phyloP scores from a whole-genome alignment of 352 stramenopile genomes.

The Pythium myriotylum region DNA sequence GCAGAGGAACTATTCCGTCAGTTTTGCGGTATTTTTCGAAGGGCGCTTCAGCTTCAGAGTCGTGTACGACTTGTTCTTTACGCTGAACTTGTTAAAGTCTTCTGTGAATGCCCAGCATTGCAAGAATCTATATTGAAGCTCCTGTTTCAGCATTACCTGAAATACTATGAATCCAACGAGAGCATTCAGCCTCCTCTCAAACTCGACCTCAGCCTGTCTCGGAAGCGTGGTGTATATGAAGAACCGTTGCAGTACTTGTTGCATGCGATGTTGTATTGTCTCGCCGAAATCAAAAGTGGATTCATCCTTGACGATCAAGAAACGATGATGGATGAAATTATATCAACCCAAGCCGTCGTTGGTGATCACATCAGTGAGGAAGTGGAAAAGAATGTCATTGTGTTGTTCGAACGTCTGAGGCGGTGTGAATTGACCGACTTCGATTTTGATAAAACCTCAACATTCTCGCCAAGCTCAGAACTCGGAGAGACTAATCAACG shows the following conservation, averaged over 20 bases:
- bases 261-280: conserved; percentile 41
- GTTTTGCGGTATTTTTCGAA: conserved; percentile 58
- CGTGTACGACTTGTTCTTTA: conserved; percentile 51
- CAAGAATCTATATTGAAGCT: conserved; percentile 46
- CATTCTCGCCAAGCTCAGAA: conserved; percentile 32
- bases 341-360: conserved; percentile 38
- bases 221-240: conserved; percentile 38
- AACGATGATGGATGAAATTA: conserved; percentile 42
- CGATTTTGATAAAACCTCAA: conserved; percentile 50
- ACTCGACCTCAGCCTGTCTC: conserved; percentile 39
- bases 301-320: conserved; percentile 28
- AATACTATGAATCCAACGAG: conserved; percentile 55
- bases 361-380: conserved; percentile 25
- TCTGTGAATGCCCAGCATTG: conserved; percentile 46
- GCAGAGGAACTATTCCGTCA: conserved; percentile 60
- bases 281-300: conserved; percentile 28
- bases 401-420: conserved; percentile 53
- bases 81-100: conserved; percentile 43
- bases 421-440: conserved; percentile 48
- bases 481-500: conserved; percentile 39
- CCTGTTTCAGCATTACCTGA: conserved; percentile 43
- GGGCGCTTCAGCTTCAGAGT: conserved; percentile 49
- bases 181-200: conserved; percentile 49
- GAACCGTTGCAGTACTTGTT: conserved; percentile 47
- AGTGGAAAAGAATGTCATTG: conserved; percentile 30